These are phyloP conservation scores for Trichoderma asperellum DNA, from an alignment of 2,329 filamentous ascomycete genomes.

Conservation along the genomic window DNA sequence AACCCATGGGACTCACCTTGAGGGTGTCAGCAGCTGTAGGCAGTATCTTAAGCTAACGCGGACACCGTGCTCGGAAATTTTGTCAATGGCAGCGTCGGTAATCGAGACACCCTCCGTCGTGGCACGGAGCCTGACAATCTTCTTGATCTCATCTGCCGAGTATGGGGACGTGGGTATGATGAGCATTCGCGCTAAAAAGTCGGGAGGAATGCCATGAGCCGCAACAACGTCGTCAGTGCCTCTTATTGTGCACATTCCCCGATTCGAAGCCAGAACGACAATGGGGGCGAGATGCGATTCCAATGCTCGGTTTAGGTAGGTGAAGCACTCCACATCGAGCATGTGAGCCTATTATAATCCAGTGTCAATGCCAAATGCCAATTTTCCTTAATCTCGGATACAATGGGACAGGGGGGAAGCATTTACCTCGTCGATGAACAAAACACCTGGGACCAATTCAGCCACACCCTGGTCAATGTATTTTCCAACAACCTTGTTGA, in stretches of 20 bases:
- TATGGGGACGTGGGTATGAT: slow-evolving; percentile 96
- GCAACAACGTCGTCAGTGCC: slow-evolving; percentile 81
- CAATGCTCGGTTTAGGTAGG: slow-evolving; percentile 96
- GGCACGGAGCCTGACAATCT: slow-evolving; percentile 83
- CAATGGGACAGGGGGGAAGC: background rate
- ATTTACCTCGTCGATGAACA: slow-evolving; percentile 95
- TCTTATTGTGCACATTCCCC: slow-evolving; percentile 89
- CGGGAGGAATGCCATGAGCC: slow-evolving; percentile 90
- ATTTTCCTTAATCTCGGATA: slow-evolving; percentile 7
- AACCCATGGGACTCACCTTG: slow-evolving; percentile 58
- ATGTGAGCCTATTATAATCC: slow-evolving; percentile 79
- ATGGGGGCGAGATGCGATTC: slow-evolving; percentile 95
- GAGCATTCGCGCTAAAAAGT: slow-evolving; percentile 89
- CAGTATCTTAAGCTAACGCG: slow-evolving; percentile 91
- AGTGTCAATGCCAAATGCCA: slow-evolving; percentile 26
- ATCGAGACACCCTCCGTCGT: slow-evolving; percentile 80
- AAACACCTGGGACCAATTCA: slow-evolving; percentile 94
- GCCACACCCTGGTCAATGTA: slow-evolving; percentile 99
- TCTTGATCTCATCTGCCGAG: slow-evolving; percentile 84
- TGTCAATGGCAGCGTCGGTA: slow-evolving; percentile 81
- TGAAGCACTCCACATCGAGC: slow-evolving; percentile 99
- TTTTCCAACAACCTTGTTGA: slow-evolving; percentile 99
- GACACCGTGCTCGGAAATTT: slow-evolving; percentile 83
- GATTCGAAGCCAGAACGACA: slow-evolving; percentile 95
- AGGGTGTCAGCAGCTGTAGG: slow-evolving; percentile 85